A percentile compares a stretch with the other conserved stretches of the same genome.
Conservation (phyloP, 352 stramenopile species). For the Globisporangium cystogenes region DNA sequence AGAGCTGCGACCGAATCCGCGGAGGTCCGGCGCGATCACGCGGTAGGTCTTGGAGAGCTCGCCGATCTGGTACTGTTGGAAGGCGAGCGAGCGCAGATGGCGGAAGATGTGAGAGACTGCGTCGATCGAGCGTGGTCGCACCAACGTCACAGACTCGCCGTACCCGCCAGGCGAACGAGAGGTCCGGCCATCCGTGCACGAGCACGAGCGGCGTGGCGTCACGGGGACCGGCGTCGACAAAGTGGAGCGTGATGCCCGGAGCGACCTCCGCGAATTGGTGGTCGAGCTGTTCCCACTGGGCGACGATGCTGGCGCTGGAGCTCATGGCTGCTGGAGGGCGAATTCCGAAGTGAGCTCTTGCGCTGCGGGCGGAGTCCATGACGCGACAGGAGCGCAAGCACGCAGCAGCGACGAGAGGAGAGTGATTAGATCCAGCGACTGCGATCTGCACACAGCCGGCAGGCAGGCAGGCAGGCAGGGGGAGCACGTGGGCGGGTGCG, state of each 20-base stretch:
- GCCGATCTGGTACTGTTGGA: constrained; percentile 42
- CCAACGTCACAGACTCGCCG: constrained; percentile 5
- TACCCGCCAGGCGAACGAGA: constrained; percentile 58
- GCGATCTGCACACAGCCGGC: too few species aligned
- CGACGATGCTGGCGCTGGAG: constrained; percentile 7
- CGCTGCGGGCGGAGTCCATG: too few species aligned
- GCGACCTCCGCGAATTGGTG: constrained; percentile 17
- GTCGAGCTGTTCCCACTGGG: constrained; percentile 11
- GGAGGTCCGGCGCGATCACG: constrained; percentile 52
- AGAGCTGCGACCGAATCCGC: constrained; percentile 46
- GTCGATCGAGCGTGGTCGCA: too few species aligned
- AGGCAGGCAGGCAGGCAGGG: too few species aligned
- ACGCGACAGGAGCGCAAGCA: too few species aligned
- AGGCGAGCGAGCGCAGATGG: too few species aligned
- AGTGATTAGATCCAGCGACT: too few species aligned
- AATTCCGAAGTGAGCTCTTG: too few species aligned
- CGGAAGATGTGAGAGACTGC: too few species aligned
- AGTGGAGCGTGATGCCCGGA: constrained; percentile 32
- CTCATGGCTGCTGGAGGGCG: too few species aligned
- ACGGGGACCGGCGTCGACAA: constrained; percentile 34
- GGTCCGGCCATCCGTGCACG: constrained; percentile 53
- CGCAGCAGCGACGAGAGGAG: too few species aligned
- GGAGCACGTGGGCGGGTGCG: too few species aligned
- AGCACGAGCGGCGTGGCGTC: constrained; percentile 47
- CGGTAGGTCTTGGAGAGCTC: constrained; percentile 38